Conservation (phyloP, 805 yeast genomes). For the Kurtzmaniella fragi region DNA sequence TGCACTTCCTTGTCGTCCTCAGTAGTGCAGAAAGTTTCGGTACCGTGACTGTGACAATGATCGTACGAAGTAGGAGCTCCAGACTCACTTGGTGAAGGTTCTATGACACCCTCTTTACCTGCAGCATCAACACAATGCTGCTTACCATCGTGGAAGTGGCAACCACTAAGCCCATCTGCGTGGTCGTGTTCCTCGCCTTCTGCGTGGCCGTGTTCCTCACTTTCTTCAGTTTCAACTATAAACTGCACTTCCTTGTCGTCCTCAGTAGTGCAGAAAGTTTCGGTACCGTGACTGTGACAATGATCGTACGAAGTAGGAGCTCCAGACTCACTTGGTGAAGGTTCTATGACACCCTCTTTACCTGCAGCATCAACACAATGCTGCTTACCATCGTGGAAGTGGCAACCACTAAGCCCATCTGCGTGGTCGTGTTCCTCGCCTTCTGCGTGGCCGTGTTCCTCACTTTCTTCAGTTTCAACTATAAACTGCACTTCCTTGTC, state of each 20-base stretch:
- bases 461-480: slow-evolving; percentile 1
- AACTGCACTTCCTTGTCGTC: slow-evolving; percentile 14
- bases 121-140: slow-evolving; percentile 4
- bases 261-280: slow-evolving; percentile 11
- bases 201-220: no score
- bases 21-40: slow-evolving; percentile 11
- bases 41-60: neutral
- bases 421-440: no score
- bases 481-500: slow-evolving; percentile 15
- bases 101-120: slow-evolving; percentile 18
- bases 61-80: slow-evolving; percentile 8
- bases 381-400: slow-evolving; percentile 14
- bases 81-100: slow-evolving; percentile 13
- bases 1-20: slow-evolving; percentile 12
- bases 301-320: slow-evolving; percentile 7
- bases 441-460: no score
- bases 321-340: slow-evolving; percentile 12
- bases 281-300: neutral
- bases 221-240: slow-evolving; percentile 4
- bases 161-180: no score
- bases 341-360: slow-evolving; percentile 15
- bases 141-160: slow-evolving; percentile 17
- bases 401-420: slow-evolving; percentile 11
- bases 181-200: no score
- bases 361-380: slow-evolving; percentile 17